Conservation (phyloP, 2,329 filamentous ascomycete genomes). For the Zalaria sp. region DNA sequence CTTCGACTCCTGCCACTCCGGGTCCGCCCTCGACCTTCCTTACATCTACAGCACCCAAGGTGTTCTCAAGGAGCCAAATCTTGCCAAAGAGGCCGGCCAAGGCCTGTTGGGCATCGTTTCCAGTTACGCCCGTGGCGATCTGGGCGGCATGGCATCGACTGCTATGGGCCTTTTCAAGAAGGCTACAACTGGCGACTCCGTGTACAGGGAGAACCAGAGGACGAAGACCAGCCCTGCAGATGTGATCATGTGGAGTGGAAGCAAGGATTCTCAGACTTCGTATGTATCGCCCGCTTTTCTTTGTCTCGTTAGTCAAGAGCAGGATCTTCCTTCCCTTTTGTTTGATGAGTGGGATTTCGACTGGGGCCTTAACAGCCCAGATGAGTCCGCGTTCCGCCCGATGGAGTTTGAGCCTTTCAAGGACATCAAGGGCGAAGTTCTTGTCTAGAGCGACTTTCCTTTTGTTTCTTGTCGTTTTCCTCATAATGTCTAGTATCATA, state of each 20-base stretch:
- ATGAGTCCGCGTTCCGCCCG: background rate
- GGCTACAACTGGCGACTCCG: slow-evolving; percentile 64
- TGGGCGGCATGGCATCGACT: slow-evolving; percentile 64
- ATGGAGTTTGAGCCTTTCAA: slow-evolving; percentile 4
- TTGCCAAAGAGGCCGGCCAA: slow-evolving; percentile 65
- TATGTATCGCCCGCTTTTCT: slow-evolving; percentile 34
- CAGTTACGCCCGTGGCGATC: slow-evolving; percentile 70
- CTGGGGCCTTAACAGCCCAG: background rate
- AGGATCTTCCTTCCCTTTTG: too few species aligned
- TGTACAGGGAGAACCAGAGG: slow-evolving; percentile 64
- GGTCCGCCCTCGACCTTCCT: slow-evolving; percentile 61
- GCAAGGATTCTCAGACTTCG: slow-evolving; percentile 91
- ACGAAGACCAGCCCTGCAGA: slow-evolving; percentile 92
- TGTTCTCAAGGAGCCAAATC: slow-evolving; percentile 66
- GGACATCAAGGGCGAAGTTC: slow-evolving; percentile 9
- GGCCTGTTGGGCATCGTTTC: slow-evolving; percentile 58
- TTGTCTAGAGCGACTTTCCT: slow-evolving; percentile 7
- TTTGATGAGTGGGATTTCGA: background rate
- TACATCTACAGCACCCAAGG: slow-evolving; percentile 73
- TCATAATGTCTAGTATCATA: background rate
- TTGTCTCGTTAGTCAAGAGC: background rate
- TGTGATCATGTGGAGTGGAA: slow-evolving; percentile 95
- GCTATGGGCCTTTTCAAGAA: slow-evolving; percentile 82
- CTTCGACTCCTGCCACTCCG: slow-evolving; percentile 71
- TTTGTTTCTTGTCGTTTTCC: background rate